Evolutionary conservation across 768 basidiomycete species (phyloP), one percentile per base, ranked within the genome.

Genomic region (Nidularia pulvinata): DNA sequence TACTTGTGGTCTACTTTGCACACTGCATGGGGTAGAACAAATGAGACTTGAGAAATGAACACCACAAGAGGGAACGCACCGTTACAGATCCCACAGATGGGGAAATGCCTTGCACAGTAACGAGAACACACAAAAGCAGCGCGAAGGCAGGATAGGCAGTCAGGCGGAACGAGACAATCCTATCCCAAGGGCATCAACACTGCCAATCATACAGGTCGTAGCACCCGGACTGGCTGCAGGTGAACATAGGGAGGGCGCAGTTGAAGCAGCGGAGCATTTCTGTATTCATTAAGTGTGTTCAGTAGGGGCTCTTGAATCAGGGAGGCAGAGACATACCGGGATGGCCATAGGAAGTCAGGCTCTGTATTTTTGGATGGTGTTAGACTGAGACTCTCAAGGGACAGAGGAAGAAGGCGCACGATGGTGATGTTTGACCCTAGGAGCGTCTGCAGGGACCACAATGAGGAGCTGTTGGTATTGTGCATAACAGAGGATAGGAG

Each of bases 111-210:
- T 30, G 25, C 25, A 30, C 25, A 30, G 25, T 3, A 30, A 30
- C 4, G 25, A 30, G 25, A 30, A 30, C 25, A 30, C 25, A 4
- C 25, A 30, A 30, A 30, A 30, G 25, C 4, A 30, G 4, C 25
- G 25, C 25, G 25, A 30, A 30, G 25, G 25, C 25, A 30, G 25
- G 25, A 30, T 4, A 30, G 25, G 25, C 5, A 81, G 92, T 47
- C 70, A 97, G 95, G 89, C 19, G 97, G 96, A 6, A 83, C 83
- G 50, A 97, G 71, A 72, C 97, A 99, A 64, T 98, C 93, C 86
- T 95, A 99, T 16, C 97, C 97, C 37, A 82, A 1, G 95, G 94
- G 63, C 97, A 99, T 64, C 93, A 87, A 72, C 97, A 99, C 62
- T 97, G 94, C 1, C 97, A 97, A 64, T 98, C 86, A 64, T 90